These are phyloP conservation scores for Monosporascus sp. DNA, from an alignment of 2,329 filamentous ascomycete species.

Conservation along the genomic window DNA sequence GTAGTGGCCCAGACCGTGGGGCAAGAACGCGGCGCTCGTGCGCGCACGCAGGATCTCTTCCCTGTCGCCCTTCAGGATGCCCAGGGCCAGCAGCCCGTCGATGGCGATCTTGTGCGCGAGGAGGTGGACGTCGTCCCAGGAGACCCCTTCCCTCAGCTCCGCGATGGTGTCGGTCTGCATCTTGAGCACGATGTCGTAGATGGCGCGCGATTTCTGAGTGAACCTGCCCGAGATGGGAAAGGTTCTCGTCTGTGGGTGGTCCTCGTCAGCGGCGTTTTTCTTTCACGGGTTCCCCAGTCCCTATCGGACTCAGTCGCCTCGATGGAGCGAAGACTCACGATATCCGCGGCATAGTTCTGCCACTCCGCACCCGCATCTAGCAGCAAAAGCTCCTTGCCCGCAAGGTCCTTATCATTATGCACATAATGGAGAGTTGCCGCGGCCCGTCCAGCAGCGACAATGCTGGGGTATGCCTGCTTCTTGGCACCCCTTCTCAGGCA, in stretches of 20 bases:
- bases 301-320: too few relatives aligned
- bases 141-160: conserved; percentile 65
- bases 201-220: conserved; percentile 61
- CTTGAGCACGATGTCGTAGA: conserved; percentile 76
- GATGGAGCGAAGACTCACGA: conserved; percentile 35
- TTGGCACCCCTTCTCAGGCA: conserved; percentile 71
- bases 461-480: conserved; percentile 82
- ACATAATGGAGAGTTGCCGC: conserved; percentile 87
- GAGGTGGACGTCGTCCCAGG: conserved; percentile 78
- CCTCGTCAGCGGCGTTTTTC: too few relatives aligned
- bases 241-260: conserved; percentile 61
- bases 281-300: too few relatives aligned
- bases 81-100: conserved; percentile 68
- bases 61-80: conserved; percentile 63
- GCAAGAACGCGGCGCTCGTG: conserved; percentile 86
- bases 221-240: conserved; percentile 76
- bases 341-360: conserved; percentile 65
- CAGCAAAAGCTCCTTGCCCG: conserved; percentile 70
- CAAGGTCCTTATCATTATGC: conserved; percentile 65
- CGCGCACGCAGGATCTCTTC: conserved; percentile 71
- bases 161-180: conserved; percentile 81
- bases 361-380: conserved; percentile 80
- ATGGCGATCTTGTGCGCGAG: conserved; percentile 79
- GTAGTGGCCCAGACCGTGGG: conserved; percentile 87
- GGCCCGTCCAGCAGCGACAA: conserved; percentile 73